Evolutionary conservation across 495 filamentous ascomycete species (phyloP).

Genomic region (Umbilicaria muhlenbergii): DNA sequence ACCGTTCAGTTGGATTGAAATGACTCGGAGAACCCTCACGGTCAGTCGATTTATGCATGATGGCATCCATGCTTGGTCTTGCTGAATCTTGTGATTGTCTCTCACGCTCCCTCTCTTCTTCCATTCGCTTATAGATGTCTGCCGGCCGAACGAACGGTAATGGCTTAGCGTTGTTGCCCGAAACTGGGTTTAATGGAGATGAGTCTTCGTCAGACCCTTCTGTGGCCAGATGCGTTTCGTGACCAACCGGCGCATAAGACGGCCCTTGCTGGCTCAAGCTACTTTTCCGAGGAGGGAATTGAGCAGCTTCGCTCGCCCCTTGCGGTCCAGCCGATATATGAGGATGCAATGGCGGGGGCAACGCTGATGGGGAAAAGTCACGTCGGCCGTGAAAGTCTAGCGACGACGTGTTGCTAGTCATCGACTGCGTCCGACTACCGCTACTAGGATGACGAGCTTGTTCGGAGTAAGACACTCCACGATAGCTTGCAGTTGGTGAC

Average conservation of each 20-base stretch:
- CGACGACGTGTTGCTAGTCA: constrained; percentile 11
- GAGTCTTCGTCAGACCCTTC: constrained; percentile 9
- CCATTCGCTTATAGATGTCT: constrained; percentile 63
- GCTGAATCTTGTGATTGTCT: constrained; percentile 35
- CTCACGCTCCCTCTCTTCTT: constrained; percentile 47
- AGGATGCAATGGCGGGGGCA: constrained; percentile 21
- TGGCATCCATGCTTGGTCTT: constrained; percentile 27
- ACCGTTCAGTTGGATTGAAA: background rate
- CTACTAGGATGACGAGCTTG: constrained; percentile 5
- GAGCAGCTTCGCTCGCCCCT: constrained; percentile 5
- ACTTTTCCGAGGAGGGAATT: constrained; percentile 43
- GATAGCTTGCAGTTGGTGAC: background rate
- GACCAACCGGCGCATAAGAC: background rate
- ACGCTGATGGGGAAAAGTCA: constrained; percentile 25
- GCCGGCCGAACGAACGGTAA: constrained; percentile 56
- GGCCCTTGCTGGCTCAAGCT: constrained; percentile 31
- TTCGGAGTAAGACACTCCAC: background rate
- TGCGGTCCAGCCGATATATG: constrained; percentile 12
- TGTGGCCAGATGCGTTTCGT: constrained; percentile 1
- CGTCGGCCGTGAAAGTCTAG: constrained; percentile 19
- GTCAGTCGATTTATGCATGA: constrained; percentile 7
- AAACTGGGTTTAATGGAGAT: constrained; percentile 1
- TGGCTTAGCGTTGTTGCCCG: constrained; percentile 21
- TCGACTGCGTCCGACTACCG: constrained; percentile 12
- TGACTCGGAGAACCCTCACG: background rate